Evolutionary conservation across 306 rosid genomes (phyloP), one percentile per base, ranked within the genome.

Genomic region (Malus asiatica): DNA sequence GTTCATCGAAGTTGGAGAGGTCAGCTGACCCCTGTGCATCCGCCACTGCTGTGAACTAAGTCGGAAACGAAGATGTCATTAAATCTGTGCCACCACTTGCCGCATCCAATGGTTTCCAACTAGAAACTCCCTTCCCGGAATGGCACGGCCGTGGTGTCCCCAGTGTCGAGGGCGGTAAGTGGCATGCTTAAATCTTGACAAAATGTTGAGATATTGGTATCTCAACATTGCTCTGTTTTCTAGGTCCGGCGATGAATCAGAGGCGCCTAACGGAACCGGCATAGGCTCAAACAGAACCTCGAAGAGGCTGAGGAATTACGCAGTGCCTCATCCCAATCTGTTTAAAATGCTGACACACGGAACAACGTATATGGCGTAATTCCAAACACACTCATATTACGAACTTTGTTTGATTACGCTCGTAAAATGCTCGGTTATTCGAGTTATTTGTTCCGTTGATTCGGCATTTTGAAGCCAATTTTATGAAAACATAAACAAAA

Each of bases 51-150:
- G 65, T 88, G 68, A 85, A 90, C 88, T 90, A 90, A 83, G 68
- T 78, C 18, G 98, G 90, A 79, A 96, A 92, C 25, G 99, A 95
- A 76, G 93, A 89, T 74, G 93, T 96, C 29, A 66, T 96, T 60
- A 72, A 78, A 25, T 92, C 93, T 16, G 84, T 92, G 75, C 80
- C 88, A 4, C 89, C 97, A 18, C 65, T 90, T 12, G 98, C 99
- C 25, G 83, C 82, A 58, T 87, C 91, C 12, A 15, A 80, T 74
- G 98, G 95, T 72, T 89, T 89, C 77, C 83, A 84, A 25, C 82
- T 92, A 19, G 84, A 70, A 68, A 77, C 83, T 40, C 89, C 93
- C 19, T 88, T 92, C 61, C 91, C 92, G 3, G 61, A 66, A 30
- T 92, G 97, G 96, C 84, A 20, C 40, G 79, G 90, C 46, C 96